phyloP scores from a whole-genome alignment of 1,284 basidiomycete species.

The Sanguinoderma infundibulare region DNA sequence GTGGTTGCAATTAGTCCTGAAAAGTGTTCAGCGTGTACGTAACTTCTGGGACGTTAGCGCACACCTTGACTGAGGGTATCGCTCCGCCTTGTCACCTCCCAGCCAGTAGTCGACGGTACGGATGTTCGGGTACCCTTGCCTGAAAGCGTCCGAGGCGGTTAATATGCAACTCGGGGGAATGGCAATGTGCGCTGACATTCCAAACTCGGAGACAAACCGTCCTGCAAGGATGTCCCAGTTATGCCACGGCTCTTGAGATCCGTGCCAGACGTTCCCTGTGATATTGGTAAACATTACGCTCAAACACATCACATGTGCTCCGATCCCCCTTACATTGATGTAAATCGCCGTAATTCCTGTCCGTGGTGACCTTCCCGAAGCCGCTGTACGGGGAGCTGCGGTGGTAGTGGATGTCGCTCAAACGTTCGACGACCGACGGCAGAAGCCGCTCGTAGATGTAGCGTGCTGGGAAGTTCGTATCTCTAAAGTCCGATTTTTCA shows the following conservation, averaged over 20 bases:
- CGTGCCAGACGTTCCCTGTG: conserved; percentile 91
- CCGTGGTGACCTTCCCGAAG: conserved; percentile 72
- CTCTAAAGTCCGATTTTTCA: conserved; percentile 79
- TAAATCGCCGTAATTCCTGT: conserved; percentile 80
- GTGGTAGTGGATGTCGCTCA: conserved; percentile 79
- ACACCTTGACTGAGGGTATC: conserved; percentile 86
- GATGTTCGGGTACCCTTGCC: conserved; percentile 84
- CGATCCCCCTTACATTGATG: conserved; percentile 77
- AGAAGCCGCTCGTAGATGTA: conserved; percentile 87
- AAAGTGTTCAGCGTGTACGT: conserved; percentile 15
- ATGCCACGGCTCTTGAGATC: conserved; percentile 85
- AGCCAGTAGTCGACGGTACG: conserved; percentile 88
- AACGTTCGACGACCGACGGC: conserved; percentile 68
- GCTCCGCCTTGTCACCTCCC: conserved; percentile 66
- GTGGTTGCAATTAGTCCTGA: conserved; percentile 75
- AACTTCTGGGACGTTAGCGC: conserved; percentile 16
- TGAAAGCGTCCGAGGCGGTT: conserved; percentile 32
- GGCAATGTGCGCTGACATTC: conserved; percentile 60
- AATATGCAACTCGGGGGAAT: conserved; percentile 1
- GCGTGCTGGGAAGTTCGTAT: conserved; percentile 85
- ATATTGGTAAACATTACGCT: neutral
- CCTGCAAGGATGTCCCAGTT: conserved; percentile 88
- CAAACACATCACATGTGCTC: neutral
- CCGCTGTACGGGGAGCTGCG: conserved; percentile 88
- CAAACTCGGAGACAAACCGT: conserved; percentile 89